phyloP scores from a whole-genome alignment of 2,329 filamentous ascomycete species.

The Ophiostoma sp. region DNA sequence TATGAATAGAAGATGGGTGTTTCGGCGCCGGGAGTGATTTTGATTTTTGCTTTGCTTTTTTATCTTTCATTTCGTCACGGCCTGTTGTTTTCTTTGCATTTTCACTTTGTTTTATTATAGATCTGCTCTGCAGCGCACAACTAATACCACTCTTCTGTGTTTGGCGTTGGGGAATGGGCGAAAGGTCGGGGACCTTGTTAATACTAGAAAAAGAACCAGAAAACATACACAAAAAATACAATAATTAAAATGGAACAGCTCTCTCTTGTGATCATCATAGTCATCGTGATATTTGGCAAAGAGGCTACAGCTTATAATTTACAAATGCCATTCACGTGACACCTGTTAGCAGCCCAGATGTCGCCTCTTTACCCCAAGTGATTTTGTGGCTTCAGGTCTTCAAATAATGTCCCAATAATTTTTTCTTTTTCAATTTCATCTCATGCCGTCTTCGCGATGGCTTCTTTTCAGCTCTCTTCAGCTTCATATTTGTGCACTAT shows the following conservation, averaged over 20 bases:
- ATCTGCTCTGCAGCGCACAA: not conserved
- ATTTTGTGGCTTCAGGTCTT: not conserved
- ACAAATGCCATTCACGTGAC: not conserved
- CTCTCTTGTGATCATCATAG: not conserved
- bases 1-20: not conserved
- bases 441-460: not conserved
- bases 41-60: not conserved
- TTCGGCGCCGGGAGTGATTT: not conserved
- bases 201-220: not conserved
- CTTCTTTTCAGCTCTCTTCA: not conserved
- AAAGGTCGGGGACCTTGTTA: not conserved
- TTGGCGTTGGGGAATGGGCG: not conserved
- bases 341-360: not conserved
- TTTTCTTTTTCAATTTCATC: not conserved
- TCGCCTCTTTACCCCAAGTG: not conserved
- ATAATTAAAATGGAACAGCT: not conserved
- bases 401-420: not conserved
- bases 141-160: not conserved
- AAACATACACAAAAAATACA: not conserved
- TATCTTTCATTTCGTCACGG: not conserved
- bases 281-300: not conserved
- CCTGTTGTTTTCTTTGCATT: not conserved
- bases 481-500: not conserved
- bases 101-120: not conserved
- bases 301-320: not conserved